phyloP scores from a whole-genome alignment of 2,329 filamentous ascomycete species.

The Penicillium nordicum region DNA sequence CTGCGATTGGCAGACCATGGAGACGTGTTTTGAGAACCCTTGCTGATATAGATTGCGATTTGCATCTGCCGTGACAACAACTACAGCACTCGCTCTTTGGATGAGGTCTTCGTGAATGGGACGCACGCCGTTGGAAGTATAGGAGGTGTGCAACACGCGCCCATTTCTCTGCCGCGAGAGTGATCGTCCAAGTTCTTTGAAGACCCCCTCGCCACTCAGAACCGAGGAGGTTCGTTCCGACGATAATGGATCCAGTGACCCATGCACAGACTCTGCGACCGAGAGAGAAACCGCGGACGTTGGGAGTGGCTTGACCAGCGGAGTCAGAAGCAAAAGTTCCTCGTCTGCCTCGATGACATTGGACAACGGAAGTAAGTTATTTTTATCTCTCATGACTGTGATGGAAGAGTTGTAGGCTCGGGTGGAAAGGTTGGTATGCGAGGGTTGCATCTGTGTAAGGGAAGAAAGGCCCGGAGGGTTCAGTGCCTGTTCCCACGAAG shows the following conservation, averaged over 20 bases:
- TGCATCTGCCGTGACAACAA: slow-evolving; percentile 88
- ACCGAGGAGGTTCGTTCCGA: slow-evolving; percentile 61
- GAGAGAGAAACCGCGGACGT: slow-evolving; percentile 79
- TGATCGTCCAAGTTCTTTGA: slow-evolving; percentile 81
- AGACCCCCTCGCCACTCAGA: slow-evolving; percentile 91
- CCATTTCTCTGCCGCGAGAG: slow-evolving; percentile 83
- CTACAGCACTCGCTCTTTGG: slow-evolving; percentile 79
- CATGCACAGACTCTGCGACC: slow-evolving; percentile 48
- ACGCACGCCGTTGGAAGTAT: slow-evolving; percentile 86
- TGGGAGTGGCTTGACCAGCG: slow-evolving; percentile 85
- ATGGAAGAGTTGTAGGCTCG: slow-evolving; percentile 90
- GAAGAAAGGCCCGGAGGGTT: slow-evolving; percentile 76
- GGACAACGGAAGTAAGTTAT: slow-evolving; percentile 76
- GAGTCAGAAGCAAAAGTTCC: slow-evolving; percentile 83
- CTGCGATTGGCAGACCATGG: slow-evolving; percentile 73
- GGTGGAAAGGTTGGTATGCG: slow-evolving; percentile 75
- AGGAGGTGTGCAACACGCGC: slow-evolving; percentile 87
- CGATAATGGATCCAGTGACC: slow-evolving; percentile 53
- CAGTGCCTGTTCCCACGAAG: slow-evolving; percentile 87
- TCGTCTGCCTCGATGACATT: slow-evolving; percentile 78
- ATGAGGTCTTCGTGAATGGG: slow-evolving; percentile 93
- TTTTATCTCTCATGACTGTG: slow-evolving; percentile 85
- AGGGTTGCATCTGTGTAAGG: slow-evolving; percentile 75
- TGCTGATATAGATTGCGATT: slow-evolving; percentile 92
- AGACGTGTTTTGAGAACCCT: slow-evolving; percentile 92